Evolutionary conservation across 352 stramenopile genomes (phyloP).

Genomic region (Pythium phragmitis): DNA sequence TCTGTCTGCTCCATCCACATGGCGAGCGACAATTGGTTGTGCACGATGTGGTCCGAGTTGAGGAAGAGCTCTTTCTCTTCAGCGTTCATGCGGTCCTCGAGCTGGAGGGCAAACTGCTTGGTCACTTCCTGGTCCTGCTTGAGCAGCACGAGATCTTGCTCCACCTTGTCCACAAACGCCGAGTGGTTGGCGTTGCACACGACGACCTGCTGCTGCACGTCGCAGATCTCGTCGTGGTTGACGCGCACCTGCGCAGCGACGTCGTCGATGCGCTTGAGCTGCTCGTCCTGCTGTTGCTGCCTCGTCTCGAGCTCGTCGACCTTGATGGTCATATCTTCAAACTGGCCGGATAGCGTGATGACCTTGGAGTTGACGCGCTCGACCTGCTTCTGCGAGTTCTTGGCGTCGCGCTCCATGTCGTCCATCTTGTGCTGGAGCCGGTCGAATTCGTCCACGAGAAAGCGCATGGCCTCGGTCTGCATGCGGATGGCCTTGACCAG

Average conservation of each 20-base stretch:
- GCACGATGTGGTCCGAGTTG: constrained; percentile 77
- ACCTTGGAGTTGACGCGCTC: constrained; percentile 78
- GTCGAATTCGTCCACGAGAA: constrained; percentile 83
- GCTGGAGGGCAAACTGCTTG: constrained; percentile 80
- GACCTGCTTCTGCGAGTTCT: constrained; percentile 74
- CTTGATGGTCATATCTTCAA: constrained; percentile 66
- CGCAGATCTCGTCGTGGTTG: constrained; percentile 52
- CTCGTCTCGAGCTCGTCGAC: constrained; percentile 63
- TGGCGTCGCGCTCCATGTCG: constrained; percentile 74
- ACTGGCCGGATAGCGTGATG: constrained; percentile 67
- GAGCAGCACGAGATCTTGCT: constrained; percentile 47
- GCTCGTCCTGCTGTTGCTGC: constrained; percentile 56
- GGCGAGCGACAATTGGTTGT: constrained; percentile 70
- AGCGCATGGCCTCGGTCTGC: constrained; percentile 83
- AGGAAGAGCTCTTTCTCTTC: constrained; percentile 83
- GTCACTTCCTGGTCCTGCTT: constrained; percentile 71
- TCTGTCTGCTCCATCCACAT: constrained; percentile 81
- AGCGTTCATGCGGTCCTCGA: constrained; percentile 82
- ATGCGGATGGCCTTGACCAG: constrained; percentile 80
- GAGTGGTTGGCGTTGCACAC: constrained; percentile 39
- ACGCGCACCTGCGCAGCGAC: constrained; percentile 44
- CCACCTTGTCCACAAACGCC: constrained; percentile 52
- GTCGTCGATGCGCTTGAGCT: constrained; percentile 77
- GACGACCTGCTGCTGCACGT: constrained; percentile 51
- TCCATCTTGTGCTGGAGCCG: constrained; percentile 71